Percentiles rank a stretch among this genome's conserved stretches.
Evolutionary conservation across 2,329 filamentous ascomycete species (phyloP).

Genomic region (Colletotrichum sp.): DNA sequence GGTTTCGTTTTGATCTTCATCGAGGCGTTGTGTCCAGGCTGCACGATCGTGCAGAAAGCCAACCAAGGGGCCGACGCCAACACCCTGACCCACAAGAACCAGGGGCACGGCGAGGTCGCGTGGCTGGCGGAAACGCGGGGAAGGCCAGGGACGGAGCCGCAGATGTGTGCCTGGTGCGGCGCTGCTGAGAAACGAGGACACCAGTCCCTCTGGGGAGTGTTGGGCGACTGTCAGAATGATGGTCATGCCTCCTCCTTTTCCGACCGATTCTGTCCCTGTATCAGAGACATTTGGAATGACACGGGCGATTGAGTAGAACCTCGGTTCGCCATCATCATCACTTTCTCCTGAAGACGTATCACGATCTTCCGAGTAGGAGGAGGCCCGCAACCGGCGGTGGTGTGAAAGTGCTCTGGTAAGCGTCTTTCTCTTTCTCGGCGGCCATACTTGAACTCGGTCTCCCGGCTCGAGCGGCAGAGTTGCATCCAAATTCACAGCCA

Average conservation of each 20-base stretch:
- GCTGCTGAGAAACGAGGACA: conserved; percentile 1
- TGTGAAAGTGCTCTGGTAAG: not conserved
- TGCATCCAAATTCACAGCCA: not conserved
- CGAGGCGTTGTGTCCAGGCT: not conserved
- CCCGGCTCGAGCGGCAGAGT: conserved; percentile 9
- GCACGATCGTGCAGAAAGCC: conserved; percentile 13
- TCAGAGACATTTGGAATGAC: not conserved
- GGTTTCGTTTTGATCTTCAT: not conserved
- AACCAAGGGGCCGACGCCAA: not conserved
- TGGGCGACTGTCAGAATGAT: conserved; percentile 7
- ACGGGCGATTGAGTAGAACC: conserved; percentile 17
- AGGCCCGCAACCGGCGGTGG: not conserved
- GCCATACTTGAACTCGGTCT: conserved; percentile 14
- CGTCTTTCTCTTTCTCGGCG: conserved; percentile 1
- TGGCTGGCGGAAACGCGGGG: conserved; percentile 8
- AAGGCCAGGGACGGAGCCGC: conserved; percentile 11
- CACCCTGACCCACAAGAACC: conserved; percentile 2
- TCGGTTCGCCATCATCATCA: not conserved
- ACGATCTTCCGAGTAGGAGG: not conserved
- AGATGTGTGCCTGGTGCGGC: not conserved
- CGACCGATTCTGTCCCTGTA: not conserved
- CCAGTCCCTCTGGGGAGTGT: conserved; percentile 9
- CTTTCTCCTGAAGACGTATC: not conserved
- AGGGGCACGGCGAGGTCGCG: not conserved
- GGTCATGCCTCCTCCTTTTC: not conserved